Evolutionary conservation across 768 basidiomycete genomes (phyloP).

Genomic region (Mycena galericulata): DNA sequence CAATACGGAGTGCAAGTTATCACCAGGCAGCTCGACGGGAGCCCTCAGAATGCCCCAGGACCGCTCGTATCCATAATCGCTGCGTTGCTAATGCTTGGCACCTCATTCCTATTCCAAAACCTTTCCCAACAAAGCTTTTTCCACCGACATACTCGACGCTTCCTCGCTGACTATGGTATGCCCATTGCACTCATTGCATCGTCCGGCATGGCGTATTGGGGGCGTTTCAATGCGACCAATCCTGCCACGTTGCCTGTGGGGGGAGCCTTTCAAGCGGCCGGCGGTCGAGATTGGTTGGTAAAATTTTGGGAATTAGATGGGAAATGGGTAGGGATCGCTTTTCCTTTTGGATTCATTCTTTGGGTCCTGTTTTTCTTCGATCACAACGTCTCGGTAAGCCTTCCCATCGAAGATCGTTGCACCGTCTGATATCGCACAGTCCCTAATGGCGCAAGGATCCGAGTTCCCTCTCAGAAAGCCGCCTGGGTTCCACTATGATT

Average conservation of each 20-base stretch:
- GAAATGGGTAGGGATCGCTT: conserved; percentile 90
- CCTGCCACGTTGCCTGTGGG: conserved; percentile 77
- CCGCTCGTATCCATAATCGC: conserved; percentile 76
- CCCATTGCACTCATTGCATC: conserved; percentile 83
- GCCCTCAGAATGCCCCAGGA: conserved; percentile 55
- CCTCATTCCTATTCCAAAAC: conserved; percentile 79
- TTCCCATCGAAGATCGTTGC: neutral
- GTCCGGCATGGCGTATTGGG: conserved; percentile 90
- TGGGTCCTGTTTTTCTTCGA: conserved; percentile 97
- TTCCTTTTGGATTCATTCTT: conserved; percentile 90
- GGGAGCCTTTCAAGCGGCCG: conserved; percentile 76
- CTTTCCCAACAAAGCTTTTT: conserved; percentile 74
- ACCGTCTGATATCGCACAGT: conserved; percentile 56
- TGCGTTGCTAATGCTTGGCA: conserved; percentile 81
- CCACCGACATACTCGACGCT: conserved; percentile 78
- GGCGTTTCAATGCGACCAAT: conserved; percentile 71
- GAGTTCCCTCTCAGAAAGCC: conserved; percentile 93
- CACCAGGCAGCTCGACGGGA: conserved; percentile 72
- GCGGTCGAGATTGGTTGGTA: conserved; percentile 85
- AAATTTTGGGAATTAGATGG: conserved; percentile 89
- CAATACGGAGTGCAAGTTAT: conserved; percentile 89
- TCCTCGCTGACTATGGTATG: conserved; percentile 92
- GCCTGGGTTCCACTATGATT: conserved; percentile 88
- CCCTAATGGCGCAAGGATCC: conserved; percentile 91
- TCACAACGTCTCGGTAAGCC: conserved; percentile 88